Conservation (phyloP, 441 rosid genomes). For the Pelargonium hybrid region DNA sequence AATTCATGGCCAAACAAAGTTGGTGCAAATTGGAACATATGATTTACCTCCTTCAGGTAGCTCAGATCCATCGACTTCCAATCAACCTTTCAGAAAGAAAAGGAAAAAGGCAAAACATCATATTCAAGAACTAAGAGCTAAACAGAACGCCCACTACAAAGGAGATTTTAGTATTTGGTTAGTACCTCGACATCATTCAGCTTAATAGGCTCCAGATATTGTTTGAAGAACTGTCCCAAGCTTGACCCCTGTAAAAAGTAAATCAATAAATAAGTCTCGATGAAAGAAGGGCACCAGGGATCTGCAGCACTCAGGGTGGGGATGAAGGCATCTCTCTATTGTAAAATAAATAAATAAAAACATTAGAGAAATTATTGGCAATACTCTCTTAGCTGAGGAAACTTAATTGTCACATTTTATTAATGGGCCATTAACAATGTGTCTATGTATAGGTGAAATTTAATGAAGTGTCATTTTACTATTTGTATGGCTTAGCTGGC, state of each 20-base stretch:
- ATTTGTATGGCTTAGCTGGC: too few relatives aligned
- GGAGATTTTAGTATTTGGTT: neutral
- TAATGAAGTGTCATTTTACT: too few relatives aligned
- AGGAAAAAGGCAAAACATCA: conserved; percentile 16
- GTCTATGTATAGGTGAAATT: too few relatives aligned
- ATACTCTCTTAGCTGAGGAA: too few relatives aligned
- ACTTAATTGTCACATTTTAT: too few relatives aligned
- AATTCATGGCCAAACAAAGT: neutral
- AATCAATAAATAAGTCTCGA: neutral
- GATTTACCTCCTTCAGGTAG: conserved; percentile 73
- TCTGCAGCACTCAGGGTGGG: neutral
- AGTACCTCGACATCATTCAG: conserved; percentile 71
- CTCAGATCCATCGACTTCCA: conserved; percentile 86
- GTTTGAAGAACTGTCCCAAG: conserved; percentile 80
- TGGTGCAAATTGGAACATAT: neutral
- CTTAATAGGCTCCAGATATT: conserved; percentile 81
- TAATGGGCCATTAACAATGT: too few relatives aligned
- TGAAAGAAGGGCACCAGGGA: neutral
- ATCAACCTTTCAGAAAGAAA: conserved; percentile 44
- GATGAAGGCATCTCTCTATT: too few relatives aligned
- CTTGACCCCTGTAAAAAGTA: conserved; percentile 73
- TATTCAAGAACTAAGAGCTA: conserved; percentile 10
- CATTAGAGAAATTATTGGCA: too few relatives aligned
- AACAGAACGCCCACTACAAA: conserved; percentile 8
- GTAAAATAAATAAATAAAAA: too few relatives aligned